A percentile compares a stretch with the other conserved stretches of the same genome.
Conservation (phyloP, 2,329 filamentous ascomycete genomes). For the Dothideomycetes sp. region DNA sequence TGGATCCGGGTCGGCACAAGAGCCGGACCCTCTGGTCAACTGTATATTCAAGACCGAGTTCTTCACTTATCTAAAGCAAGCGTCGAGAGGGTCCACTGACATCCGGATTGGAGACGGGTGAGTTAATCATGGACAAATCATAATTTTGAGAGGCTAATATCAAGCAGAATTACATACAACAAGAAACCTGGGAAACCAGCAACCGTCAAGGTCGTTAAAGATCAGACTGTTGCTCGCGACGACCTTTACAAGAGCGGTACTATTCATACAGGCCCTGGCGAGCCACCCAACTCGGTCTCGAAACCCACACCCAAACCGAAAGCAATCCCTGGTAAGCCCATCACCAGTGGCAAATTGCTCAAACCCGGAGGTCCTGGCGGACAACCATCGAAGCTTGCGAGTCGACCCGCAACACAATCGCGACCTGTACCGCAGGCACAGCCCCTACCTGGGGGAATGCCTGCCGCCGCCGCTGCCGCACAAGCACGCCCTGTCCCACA, state of each 20-base stretch:
- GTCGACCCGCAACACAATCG: constrained; percentile 35
- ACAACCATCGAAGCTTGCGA: constrained; percentile 62
- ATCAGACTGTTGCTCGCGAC: constrained; percentile 59
- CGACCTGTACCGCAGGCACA: constrained; percentile 41
- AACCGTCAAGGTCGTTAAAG: constrained; percentile 80
- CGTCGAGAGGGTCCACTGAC: constrained; percentile 70
- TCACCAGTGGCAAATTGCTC: constrained; percentile 87
- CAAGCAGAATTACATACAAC: constrained; percentile 69
- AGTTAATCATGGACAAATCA: too few species aligned
- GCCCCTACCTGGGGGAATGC: constrained; percentile 29
- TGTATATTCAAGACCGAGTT: constrained; percentile 96
- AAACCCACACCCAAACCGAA: constrained; percentile 80
- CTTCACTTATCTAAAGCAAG: constrained; percentile 79
- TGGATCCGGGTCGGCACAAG: constrained; percentile 78
- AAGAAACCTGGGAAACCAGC: constrained; percentile 96
- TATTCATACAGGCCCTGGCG: constrained; percentile 77
- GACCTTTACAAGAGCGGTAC: constrained; percentile 92
- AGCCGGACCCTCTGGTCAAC: constrained; percentile 85
- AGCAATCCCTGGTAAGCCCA: constrained; percentile 76
- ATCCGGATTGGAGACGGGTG: constrained; percentile 70
- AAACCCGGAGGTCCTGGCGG: constrained; percentile 81
- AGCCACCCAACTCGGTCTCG: constrained; percentile 73
- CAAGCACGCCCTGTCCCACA: constrained; percentile 29
- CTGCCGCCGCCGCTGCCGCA: constrained; percentile 42
- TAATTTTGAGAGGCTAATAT: too few species aligned